These are phyloP conservation scores for Prunus davidiana DNA, from an alignment of 306 rosid genomes.

Conservation along the genomic window DNA sequence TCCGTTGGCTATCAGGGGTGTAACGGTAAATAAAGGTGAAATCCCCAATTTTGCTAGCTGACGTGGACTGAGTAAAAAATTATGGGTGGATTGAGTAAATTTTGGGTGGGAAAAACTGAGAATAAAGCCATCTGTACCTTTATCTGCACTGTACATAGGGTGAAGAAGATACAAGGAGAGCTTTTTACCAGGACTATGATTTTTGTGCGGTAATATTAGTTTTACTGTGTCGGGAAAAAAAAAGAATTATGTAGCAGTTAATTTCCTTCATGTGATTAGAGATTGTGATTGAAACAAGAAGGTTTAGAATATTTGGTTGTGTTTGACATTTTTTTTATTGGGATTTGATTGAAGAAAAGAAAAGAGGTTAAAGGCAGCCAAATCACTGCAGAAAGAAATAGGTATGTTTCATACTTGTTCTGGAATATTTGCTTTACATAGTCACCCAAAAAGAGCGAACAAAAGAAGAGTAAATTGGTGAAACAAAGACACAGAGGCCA, in stretches of 20 bases:
- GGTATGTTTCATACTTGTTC: conserved; percentile 8
- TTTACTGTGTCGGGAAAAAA: neutral
- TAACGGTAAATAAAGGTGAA: conserved; percentile 6
- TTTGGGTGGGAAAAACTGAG: conserved; percentile 1
- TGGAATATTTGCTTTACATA: conserved; percentile 43
- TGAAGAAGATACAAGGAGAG: neutral
- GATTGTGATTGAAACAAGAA: neutral
- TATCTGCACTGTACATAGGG: neutral
- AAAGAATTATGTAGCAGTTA: neutral
- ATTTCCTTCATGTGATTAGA: neutral
- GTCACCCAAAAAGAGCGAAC: conserved; percentile 25
- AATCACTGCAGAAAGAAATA: neutral
- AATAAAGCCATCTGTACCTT: neutral
- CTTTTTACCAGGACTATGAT: neutral
- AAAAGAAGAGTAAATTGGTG: conserved; percentile 3
- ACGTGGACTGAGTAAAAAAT: neutral
- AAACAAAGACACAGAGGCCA: neutral
- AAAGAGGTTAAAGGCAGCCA: neutral
- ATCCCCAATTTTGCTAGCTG: neutral
- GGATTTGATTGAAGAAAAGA: neutral
- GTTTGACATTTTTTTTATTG: neutral
- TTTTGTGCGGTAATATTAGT: neutral
- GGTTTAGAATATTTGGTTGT: neutral
- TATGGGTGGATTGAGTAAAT: conserved; percentile 15
- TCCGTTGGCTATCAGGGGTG: conserved; percentile 95